Evolutionary conservation across 805 yeast species (phyloP).

Genomic region (Saccharomyces jurei): DNA sequence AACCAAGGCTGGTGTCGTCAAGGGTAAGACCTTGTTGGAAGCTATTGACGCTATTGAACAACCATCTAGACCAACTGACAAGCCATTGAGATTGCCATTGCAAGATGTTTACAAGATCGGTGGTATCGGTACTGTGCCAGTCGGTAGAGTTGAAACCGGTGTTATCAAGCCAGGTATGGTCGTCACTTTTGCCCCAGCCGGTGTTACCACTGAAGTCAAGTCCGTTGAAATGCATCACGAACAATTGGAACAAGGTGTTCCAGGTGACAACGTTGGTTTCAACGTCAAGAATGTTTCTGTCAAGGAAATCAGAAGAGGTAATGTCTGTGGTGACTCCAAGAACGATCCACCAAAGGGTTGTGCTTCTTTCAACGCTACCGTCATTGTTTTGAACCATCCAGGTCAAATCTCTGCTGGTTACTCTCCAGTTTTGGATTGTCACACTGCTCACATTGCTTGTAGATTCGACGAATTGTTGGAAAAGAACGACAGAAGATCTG

Average conservation of each 20-base stretch:
- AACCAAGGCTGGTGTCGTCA: conserved; percentile 59
- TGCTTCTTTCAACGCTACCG: conserved; percentile 78
- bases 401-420: conserved; percentile 88
- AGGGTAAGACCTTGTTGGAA: conserved; percentile 78
- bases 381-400: conserved; percentile 83
- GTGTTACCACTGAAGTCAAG: conserved; percentile 84
- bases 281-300: conserved; percentile 87
- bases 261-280: conserved; percentile 90
- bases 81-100: conserved; percentile 83
- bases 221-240: conserved; percentile 86
- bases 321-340: conserved; percentile 86
- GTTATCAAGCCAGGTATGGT: conserved; percentile 86
- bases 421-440: conserved; percentile 87
- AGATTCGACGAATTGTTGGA: conserved; percentile 69
- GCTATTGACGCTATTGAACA: conserved; percentile 80
- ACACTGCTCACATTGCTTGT: conserved; percentile 88
- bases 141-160: conserved; percentile 93
- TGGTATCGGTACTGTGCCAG: conserved; percentile 88
- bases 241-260: conserved; percentile 67
- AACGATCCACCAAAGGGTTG: conserved; percentile 79
- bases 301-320: conserved; percentile 87
- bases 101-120: conserved; percentile 91
- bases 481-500: conserved; percentile 89
- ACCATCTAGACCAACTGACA: conserved; percentile 73
- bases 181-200: conserved; percentile 83